Conservation (phyloP, 169 alveolate species). For the Eimeria tenella region DNA sequence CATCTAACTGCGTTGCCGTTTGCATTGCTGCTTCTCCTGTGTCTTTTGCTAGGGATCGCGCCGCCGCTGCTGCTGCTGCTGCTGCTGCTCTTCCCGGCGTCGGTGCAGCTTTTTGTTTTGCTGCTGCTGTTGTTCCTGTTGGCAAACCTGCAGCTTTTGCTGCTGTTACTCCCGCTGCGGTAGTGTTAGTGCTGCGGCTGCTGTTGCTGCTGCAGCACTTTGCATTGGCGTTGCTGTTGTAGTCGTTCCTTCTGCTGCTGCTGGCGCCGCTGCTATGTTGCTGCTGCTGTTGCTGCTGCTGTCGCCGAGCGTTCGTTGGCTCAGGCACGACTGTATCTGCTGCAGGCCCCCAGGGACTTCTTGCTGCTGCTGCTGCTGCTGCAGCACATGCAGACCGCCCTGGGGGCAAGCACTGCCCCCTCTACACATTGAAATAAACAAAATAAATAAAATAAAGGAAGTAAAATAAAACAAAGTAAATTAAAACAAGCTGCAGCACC, state of each 20-base stretch:
- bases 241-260: neutral
- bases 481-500: neutral
- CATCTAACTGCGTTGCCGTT: neutral
- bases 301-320: neutral
- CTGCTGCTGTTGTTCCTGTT: slow-evolving; percentile 8
- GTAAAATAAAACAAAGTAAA: neutral
- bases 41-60: neutral
- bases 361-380: neutral
- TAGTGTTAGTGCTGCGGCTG: neutral
- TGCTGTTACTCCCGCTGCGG: neutral
- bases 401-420: neutral
- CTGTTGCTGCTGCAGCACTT: neutral
- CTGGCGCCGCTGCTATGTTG: neutral
- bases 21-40: neutral
- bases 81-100: slow-evolving; percentile 8
- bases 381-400: neutral
- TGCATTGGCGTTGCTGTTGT: neutral
- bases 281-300: slow-evolving; percentile 43
- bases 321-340: neutral
- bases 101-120: neutral
- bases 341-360: neutral
- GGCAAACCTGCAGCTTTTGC: neutral
- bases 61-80: neutral
- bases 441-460: too few species aligned
- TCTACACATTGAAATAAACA: too few species aligned